These are phyloP conservation scores for Vaccinium vitisidaea DNA, from an alignment of 148 eudicot genomes.

Conservation along the genomic window DNA sequence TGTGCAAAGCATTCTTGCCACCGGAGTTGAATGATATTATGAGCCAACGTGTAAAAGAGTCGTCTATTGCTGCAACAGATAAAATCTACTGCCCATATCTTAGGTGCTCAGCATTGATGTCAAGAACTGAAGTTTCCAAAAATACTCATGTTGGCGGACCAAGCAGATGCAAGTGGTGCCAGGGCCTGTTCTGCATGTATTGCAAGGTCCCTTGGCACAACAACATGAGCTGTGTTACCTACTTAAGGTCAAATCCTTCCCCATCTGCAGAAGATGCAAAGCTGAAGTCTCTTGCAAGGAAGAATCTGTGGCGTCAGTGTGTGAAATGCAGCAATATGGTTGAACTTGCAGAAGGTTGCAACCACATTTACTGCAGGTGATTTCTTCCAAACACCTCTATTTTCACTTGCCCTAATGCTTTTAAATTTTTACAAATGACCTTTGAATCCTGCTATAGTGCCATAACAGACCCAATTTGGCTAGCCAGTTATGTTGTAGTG, in stretches of 20 bases:
- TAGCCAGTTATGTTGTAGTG: not conserved
- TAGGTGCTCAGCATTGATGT: constrained; percentile 72
- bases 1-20: constrained; percentile 54
- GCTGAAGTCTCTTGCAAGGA: constrained; percentile 53
- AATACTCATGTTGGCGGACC: constrained; percentile 26
- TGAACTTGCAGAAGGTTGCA: constrained; percentile 73
- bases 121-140: constrained; percentile 35
- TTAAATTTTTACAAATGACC: not conserved
- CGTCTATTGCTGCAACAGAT: constrained; percentile 60
- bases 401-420: not conserved
- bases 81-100: constrained; percentile 76
- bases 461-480: not conserved
- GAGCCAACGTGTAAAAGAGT: constrained; percentile 53
- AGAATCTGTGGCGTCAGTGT: constrained; percentile 73
- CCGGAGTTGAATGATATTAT: constrained; percentile 48
- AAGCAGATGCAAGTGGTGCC: constrained; percentile 48
- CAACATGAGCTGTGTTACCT: constrained; percentile 41
- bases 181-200: constrained; percentile 44
- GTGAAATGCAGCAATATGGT: constrained; percentile 73
- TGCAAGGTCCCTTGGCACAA: constrained; percentile 81
- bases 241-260: constrained; percentile 39
- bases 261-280: constrained; percentile 46
- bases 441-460: not conserved
- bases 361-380: constrained; percentile 87
- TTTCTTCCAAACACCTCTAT: constrained; percentile 3